phyloP scores from a whole-genome alignment of 768 basidiomycete species.

The Exidia glandulosa region DNA sequence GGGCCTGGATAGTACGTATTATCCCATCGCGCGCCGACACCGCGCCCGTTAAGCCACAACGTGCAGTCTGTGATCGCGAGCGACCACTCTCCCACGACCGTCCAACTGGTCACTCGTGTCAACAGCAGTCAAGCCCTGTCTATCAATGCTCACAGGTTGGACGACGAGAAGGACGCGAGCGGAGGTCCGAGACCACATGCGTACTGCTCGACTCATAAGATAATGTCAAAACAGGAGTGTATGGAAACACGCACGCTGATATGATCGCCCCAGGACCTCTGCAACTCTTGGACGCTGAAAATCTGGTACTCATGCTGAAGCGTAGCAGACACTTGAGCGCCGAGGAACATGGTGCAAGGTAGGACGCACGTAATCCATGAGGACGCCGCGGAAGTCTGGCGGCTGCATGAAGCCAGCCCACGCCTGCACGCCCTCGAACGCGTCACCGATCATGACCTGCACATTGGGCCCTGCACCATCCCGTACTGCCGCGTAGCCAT shows the following conservation, averaged over 20 bases:
- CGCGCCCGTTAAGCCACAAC: slow-evolving; percentile 68
- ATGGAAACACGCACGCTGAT: slow-evolving; percentile 30
- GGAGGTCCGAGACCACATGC: slow-evolving; percentile 41
- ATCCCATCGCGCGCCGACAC: slow-evolving; percentile 61
- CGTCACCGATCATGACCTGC: slow-evolving; percentile 63
- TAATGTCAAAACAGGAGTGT: background rate
- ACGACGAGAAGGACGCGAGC: slow-evolving; percentile 34
- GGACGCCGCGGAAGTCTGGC: slow-evolving; percentile 41
- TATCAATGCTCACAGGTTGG: slow-evolving; percentile 28
- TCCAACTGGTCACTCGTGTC: slow-evolving; percentile 30
- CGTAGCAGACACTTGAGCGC: too few species aligned
- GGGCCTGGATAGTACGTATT: slow-evolving; percentile 35
- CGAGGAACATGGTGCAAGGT: background rate
- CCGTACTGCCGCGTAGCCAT: slow-evolving; percentile 50
- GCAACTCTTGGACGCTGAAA: slow-evolving; percentile 48
- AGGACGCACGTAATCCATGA: slow-evolving; percentile 49
- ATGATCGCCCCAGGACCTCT: slow-evolving; percentile 44
- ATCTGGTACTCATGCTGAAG: slow-evolving; percentile 62
- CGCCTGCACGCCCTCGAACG: slow-evolving; percentile 51
- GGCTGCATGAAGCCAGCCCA: slow-evolving; percentile 51
- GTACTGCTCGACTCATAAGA: slow-evolving; percentile 22
- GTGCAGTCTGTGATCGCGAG: slow-evolving; percentile 67
- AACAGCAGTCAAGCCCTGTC: background rate
- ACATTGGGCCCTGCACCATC: slow-evolving; percentile 31
- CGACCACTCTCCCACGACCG: slow-evolving; percentile 73